These are phyloP conservation scores for Xylaria hypoxylon DNA, from an alignment of 2,329 filamentous ascomycete species.

Conservation along the genomic window DNA sequence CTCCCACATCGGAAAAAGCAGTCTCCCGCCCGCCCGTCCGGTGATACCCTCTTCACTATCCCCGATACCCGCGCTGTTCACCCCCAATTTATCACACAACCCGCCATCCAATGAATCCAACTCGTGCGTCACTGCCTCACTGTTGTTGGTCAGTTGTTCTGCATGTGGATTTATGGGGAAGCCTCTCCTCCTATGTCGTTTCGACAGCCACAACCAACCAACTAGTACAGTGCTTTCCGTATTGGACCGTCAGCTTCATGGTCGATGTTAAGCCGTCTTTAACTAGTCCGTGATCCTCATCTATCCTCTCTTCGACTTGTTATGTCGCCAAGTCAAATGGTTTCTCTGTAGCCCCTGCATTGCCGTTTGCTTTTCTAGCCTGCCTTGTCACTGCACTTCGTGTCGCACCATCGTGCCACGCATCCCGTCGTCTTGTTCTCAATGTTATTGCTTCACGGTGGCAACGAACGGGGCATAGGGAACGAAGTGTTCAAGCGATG, in stretches of 20 bases:
- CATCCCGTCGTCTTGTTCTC: slow-evolving; percentile 20
- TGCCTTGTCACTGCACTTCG: slow-evolving; percentile 29
- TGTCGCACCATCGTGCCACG: slow-evolving; percentile 29
- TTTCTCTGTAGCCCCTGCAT: slow-evolving; percentile 16
- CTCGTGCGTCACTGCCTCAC: slow-evolving; percentile 59
- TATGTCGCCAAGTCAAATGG: slow-evolving; percentile 27
- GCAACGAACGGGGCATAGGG: slow-evolving; percentile 7
- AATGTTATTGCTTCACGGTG: slow-evolving; percentile 18
- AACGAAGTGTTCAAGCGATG: slow-evolving; percentile 22
- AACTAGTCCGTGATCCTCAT: slow-evolving; percentile 21
- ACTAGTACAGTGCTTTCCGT: slow-evolving; percentile 35
- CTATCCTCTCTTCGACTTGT: slow-evolving; percentile 18
- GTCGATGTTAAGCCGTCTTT: slow-evolving; percentile 26
- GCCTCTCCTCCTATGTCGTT: slow-evolving; percentile 37
- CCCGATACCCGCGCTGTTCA: slow-evolving; percentile 27
- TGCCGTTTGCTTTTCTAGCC: slow-evolving; percentile 22
- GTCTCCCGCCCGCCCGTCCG: slow-evolving; percentile 25
- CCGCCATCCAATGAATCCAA: slow-evolving; percentile 61
- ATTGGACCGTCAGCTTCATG: slow-evolving; percentile 28
- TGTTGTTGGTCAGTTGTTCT: slow-evolving; percentile 58
- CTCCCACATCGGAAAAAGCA: slow-evolving; percentile 26
- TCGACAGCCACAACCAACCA: slow-evolving; percentile 46
- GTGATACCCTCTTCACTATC: slow-evolving; percentile 38
- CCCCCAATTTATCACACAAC: slow-evolving; percentile 37
- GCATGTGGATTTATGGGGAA: slow-evolving; percentile 51